Conservation (phyloP, 2,329 filamentous ascomycete species). For the Epichloe sylvatica region DNA sequence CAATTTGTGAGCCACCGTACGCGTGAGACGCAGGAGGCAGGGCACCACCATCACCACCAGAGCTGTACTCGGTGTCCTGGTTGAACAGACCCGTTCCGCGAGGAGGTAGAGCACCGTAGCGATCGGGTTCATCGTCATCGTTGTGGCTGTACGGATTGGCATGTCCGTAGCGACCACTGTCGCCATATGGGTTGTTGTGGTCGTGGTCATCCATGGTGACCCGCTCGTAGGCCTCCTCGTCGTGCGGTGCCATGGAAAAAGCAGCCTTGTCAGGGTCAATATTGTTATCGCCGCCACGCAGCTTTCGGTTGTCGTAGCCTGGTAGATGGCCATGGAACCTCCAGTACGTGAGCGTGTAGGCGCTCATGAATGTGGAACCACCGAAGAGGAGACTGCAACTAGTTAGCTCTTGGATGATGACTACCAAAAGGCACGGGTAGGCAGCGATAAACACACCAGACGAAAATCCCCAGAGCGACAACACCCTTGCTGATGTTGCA, state of each 20-base stretch:
- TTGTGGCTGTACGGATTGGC: slow-evolving; percentile 25
- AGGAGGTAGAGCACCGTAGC: slow-evolving; percentile 25
- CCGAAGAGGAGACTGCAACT: slow-evolving; percentile 39
- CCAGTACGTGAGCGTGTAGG: slow-evolving; percentile 48
- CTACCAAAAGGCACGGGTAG: neutral
- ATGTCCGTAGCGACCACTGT: slow-evolving; percentile 22
- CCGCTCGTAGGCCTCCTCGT: slow-evolving; percentile 51
- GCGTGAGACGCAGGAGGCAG: slow-evolving; percentile 12
- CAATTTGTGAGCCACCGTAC: slow-evolving; percentile 25
- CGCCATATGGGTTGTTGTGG: slow-evolving; percentile 20
- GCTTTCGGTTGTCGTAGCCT: slow-evolving; percentile 40
- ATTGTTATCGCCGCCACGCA: slow-evolving; percentile 30
- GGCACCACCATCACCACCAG: slow-evolving; percentile 14
- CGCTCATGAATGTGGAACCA: slow-evolving; percentile 39
- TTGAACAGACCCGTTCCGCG: slow-evolving; percentile 33
- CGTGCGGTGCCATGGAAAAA: slow-evolving; percentile 53
- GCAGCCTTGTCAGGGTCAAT: slow-evolving; percentile 57
- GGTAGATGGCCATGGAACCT: slow-evolving; percentile 47
- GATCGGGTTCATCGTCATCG: slow-evolving; percentile 25
- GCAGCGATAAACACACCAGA: slow-evolving; percentile 34
- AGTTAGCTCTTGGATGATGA: neutral
- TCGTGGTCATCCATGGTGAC: slow-evolving; percentile 44
- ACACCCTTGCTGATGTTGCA: slow-evolving; percentile 50
- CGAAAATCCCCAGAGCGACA: slow-evolving; percentile 48
- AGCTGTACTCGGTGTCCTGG: slow-evolving; percentile 34